Evolutionary conservation across 768 basidiomycete species (phyloP), one percentile per base, ranked within the genome.

Genomic region (Inosperma sp.): DNA sequence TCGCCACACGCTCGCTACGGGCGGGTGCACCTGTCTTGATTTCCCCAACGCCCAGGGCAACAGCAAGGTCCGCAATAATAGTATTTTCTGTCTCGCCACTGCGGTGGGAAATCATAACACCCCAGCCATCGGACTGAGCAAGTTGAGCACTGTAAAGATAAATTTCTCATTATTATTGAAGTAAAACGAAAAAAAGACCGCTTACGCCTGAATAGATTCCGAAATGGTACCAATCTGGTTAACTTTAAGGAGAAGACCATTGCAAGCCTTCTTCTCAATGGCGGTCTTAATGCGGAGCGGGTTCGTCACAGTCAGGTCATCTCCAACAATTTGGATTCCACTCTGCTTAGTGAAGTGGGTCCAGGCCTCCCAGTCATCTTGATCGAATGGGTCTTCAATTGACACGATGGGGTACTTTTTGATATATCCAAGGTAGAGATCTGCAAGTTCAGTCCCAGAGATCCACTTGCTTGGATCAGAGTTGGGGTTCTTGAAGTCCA

Each of bases 331-430:
- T 74, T 95, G 93, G 68, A 94, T 86, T 19, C 79, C 78, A 62
- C 84, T 79, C 56, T 81, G 70, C 61, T 75, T 71, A 61, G 88
- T 96, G 74, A 97, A 91, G 77, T 93, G 84, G 30, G 82, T 74
- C 96, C 96, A 99, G 34, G 93, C 92, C 67, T 92, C 93, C 92
- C 93, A 97, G 75, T 99, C 96, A 67, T 99, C 96, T 77, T 99
- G 94, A 72, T 98, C 95, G 74, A 99, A 99, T 68, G 96, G 95
- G 70, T 99, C 96, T 74, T 95, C 93, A 60, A 94, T 81, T 26
- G 92, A 93, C 51, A 91, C 82, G 58, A 97, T 98, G 53, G 94
- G 93, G 78, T 98, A 97, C 74, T 94, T 87, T 72, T 91, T 78
- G 67, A 88, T 72, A 67, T 91, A 90, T 61, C 75, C 64, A 59